Percentiles rank a stretch among this genome's conserved stretches.
These are phyloP conservation scores for Remersonia thermophila DNA, from an alignment of 2,329 filamentous ascomycete genomes.

Conservation along the genomic window DNA sequence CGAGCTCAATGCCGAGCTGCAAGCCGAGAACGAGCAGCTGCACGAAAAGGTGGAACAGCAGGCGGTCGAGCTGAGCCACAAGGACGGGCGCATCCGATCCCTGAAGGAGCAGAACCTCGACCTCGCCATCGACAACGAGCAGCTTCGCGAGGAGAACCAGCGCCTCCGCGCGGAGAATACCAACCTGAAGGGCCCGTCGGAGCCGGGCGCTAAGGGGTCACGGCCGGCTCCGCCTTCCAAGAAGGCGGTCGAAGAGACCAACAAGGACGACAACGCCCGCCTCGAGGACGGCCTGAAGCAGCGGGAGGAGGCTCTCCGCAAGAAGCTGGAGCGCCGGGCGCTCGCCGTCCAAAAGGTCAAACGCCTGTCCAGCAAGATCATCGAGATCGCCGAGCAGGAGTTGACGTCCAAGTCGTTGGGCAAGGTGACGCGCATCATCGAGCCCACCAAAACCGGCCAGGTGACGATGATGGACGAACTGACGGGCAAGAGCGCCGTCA, in stretches of 20 bases:
- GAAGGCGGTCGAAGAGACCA: conserved; percentile 10
- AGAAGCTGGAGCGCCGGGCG: conserved; percentile 20
- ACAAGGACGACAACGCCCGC: conserved; percentile 16
- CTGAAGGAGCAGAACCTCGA: conserved; percentile 18
- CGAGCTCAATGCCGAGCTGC: conserved; percentile 18
- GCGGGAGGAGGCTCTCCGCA: conserved; percentile 16
- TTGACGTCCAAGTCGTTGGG: conserved; percentile 17
- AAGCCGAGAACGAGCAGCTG: conserved; percentile 16
- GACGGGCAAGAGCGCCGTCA: conserved; percentile 24
- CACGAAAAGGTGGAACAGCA: conserved; percentile 14
- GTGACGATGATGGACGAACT: conserved; percentile 17
- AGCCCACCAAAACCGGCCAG: conserved; percentile 18
- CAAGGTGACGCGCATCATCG: conserved; percentile 24
- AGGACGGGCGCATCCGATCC: conserved; percentile 14
- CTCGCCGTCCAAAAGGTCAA: conserved; percentile 21
- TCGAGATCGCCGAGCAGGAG: conserved; percentile 18
- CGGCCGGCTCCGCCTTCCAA: conserved; percentile 4
- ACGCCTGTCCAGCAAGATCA: conserved; percentile 16
- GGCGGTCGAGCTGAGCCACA: conserved; percentile 11
- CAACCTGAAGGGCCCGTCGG: conserved; percentile 33
- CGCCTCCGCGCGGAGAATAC: conserved; percentile 34
- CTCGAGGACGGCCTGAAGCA: conserved; percentile 17
- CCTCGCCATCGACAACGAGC: conserved; percentile 15
- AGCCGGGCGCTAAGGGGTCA: no score
- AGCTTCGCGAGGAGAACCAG: conserved; percentile 32